These are phyloP conservation scores for Claviceps paspali DNA, from an alignment of 2,329 filamentous ascomycete genomes.

Conservation along the genomic window DNA sequence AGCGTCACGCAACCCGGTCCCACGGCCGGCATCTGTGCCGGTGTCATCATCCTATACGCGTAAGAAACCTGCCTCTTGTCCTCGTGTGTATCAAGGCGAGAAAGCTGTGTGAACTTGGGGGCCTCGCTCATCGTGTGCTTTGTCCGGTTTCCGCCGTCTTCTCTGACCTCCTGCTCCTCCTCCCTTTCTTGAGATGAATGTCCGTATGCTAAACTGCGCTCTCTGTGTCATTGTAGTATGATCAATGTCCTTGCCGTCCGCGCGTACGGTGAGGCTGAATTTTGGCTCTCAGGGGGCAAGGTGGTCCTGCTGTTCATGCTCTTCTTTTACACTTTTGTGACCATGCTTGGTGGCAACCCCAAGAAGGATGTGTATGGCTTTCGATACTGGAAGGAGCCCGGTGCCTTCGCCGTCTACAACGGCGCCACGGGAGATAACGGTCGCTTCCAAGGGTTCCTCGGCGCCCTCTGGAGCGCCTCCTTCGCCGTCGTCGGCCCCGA, in stretches of 20 bases:
- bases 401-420: conserved; percentile 35
- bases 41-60: conserved; percentile 40
- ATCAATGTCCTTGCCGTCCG: conserved; percentile 52
- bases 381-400: conserved; percentile 42
- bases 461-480: conserved; percentile 47
- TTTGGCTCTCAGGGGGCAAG: conserved; percentile 49
- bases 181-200: conserved; percentile 2
- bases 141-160: background rate
- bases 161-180: background rate
- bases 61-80: conserved; percentile 21
- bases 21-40: conserved; percentile 45
- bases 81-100: background rate
- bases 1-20: conserved; percentile 46
- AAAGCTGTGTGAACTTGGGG: background rate
- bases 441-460: conserved; percentile 54
- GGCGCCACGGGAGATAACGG: conserved; percentile 42
- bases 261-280: conserved; percentile 58
- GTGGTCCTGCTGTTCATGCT: conserved; percentile 51
- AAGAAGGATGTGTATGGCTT: conserved; percentile 54
- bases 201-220: conserved; percentile 14
- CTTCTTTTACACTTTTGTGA: conserved; percentile 63
- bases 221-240: conserved; percentile 18
- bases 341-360: conserved; percentile 67
- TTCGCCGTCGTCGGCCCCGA: conserved; percentile 54
- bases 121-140: background rate